phyloP scores from a whole-genome alignment of 2,329 filamentous ascomycete species.

The Rhexocercosporidium sp. region DNA sequence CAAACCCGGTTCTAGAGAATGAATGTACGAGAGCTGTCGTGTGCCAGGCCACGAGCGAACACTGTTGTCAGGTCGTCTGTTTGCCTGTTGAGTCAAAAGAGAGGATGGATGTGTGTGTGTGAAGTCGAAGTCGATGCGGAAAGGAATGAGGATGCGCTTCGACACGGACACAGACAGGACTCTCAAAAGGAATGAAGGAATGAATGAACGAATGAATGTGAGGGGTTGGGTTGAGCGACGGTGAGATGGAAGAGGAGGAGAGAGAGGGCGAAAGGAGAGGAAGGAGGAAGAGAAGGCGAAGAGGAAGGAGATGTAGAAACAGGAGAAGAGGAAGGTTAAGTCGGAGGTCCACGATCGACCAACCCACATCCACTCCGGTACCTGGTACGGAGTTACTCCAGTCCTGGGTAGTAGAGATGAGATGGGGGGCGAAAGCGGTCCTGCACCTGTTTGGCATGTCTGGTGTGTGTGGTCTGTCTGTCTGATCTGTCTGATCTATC shows the following conservation, averaged over 20 bases:
- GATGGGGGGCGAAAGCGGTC: not conserved
- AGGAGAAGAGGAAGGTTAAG: constrained; percentile 54
- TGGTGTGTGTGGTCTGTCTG: too few species aligned
- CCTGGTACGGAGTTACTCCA: too few species aligned
- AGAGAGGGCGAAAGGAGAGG: constrained; percentile 46
- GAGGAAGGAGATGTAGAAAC: constrained; percentile 46
- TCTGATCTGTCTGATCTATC: too few species aligned
- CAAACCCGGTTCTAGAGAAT: not conserved
- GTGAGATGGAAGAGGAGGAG: constrained; percentile 73
- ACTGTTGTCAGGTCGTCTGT: not conserved
- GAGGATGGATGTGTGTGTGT: not conserved
- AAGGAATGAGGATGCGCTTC: constrained; percentile 12
- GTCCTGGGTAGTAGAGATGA: not conserved
- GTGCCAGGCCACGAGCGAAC: constrained; percentile 5
- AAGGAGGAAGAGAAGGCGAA: constrained; percentile 75
- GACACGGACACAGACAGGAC: not conserved
- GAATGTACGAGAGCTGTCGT: constrained; percentile 5
- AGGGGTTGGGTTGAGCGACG: constrained; percentile 7
- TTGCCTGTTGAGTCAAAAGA: constrained; percentile 7
- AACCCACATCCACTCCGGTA: not conserved
- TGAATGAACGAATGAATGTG: constrained; percentile 6
- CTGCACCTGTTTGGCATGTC: too few species aligned
- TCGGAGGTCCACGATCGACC: not conserved
- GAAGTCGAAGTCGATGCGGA: constrained; percentile 2
- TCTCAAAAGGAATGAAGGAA: constrained; percentile 9